Evolutionary conservation across 306 rosid species (phyloP).

Genomic region (Quercus rubra): DNA sequence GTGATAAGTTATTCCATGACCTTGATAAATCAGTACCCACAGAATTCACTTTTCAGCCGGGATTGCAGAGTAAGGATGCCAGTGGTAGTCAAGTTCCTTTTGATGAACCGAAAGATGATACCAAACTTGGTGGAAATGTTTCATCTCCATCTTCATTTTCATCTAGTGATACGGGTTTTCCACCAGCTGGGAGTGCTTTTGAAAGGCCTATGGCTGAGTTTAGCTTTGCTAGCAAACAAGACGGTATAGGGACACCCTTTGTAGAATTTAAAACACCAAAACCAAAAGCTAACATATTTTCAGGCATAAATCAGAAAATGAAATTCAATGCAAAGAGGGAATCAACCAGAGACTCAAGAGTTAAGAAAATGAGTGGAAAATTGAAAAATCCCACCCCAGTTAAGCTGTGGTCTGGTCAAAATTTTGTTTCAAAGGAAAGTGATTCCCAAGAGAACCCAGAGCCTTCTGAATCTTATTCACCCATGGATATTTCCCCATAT

Average conservation of each 20-base stretch:
- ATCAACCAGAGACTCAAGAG: constrained; percentile 37
- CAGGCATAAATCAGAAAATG: constrained; percentile 32
- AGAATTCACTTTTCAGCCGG: background rate
- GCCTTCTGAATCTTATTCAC: constrained; percentile 62
- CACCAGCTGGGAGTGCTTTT: constrained; percentile 34
- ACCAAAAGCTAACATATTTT: constrained; percentile 29
- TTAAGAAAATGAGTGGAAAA: constrained; percentile 52
- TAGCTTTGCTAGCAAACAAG: constrained; percentile 50
- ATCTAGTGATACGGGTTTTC: constrained; percentile 20
- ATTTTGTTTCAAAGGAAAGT: constrained; percentile 43
- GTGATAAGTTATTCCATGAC: constrained; percentile 3
- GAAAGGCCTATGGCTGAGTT: constrained; percentile 37
- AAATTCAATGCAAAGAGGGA: constrained; percentile 55
- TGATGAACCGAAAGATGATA: constrained; percentile 23
- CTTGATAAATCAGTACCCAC: constrained; percentile 9
- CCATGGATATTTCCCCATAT: constrained; percentile 92
- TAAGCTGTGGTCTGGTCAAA: constrained; percentile 43
- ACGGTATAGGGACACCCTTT: constrained; percentile 32
- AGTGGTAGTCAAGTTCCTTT: constrained; percentile 22
- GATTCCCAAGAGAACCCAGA: constrained; percentile 38
- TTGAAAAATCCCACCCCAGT: constrained; percentile 33
- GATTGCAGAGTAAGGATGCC: constrained; percentile 4
- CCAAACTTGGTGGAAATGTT: constrained; percentile 26
- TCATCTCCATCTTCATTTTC: constrained; percentile 29
- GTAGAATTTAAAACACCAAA: constrained; percentile 60